phyloP scores from a whole-genome alignment of 2,329 filamentous ascomycete species.

The Xylariaceae sp. region DNA sequence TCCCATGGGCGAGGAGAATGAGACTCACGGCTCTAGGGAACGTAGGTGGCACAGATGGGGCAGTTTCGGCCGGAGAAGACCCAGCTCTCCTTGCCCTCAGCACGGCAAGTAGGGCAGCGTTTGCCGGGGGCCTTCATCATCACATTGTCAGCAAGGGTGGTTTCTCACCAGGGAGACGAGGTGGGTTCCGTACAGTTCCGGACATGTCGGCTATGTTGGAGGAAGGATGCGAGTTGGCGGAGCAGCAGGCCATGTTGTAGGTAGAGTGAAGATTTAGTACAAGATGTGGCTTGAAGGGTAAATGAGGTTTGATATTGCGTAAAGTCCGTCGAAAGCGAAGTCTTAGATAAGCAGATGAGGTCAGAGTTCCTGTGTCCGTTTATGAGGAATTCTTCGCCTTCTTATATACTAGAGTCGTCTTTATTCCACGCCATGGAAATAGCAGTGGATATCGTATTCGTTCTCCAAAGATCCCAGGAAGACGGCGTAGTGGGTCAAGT shows the following conservation, averaged over 20 bases:
- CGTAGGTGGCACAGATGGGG: conserved; percentile 23
- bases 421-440: too few relatives aligned
- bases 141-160: conserved; percentile 5
- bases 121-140: conserved; percentile 20
- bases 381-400: conserved; percentile 14
- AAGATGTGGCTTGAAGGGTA: neutral
- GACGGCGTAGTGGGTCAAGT: too few relatives aligned
- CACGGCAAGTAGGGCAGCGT: conserved; percentile 20
- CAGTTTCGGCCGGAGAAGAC: conserved; percentile 23
- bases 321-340: neutral
- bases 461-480: too few relatives aligned
- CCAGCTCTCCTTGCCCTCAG: conserved; percentile 17
- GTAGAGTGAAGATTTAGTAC: too few relatives aligned
- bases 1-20: too few relatives aligned
- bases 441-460: too few relatives aligned
- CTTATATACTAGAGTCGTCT: too few relatives aligned
- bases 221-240: neutral
- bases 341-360: neutral
- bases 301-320: neutral
- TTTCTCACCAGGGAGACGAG: neutral
- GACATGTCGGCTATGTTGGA: conserved; percentile 17
- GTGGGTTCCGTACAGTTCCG: conserved; percentile 10
- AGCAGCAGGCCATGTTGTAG: too few relatives aligned
- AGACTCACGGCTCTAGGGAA: conserved; percentile 11
- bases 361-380: neutral